Base-by-base conservation (phyloP, 73 alveolate genomes). In the Paraurostyla sp. region DNA sequence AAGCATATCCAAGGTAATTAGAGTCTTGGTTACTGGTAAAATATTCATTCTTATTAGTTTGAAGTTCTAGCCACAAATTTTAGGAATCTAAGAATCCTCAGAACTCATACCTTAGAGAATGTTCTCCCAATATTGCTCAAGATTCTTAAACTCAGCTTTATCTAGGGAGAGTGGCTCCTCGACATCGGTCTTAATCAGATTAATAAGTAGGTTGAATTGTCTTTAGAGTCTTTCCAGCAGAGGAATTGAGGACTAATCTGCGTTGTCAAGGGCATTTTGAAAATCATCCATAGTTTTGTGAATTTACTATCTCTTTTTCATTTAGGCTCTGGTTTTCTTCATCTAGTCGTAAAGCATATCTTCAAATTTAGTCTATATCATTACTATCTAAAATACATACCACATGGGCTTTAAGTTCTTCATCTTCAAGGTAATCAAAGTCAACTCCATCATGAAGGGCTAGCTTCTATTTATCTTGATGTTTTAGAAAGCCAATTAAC, bases 181-280 rank as follows among this genome's bases (percentile, higher is more conserved):
- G 41, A 65, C 41, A 16, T 65, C 82, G 7, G 82, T 15, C 41
- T 60, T 60, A 16, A 60, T 27, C 58, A 38, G 15, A 6, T 35
- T 35, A 20, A 27, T 54, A 6, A 54, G 30, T 6, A 20, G 23
- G 23, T 65, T 40, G 7, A 65, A 40, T 38, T 36, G 20, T 65
- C 42, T 65, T 16, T n/a, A 18, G 3, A 65, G 38, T 38, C 25
- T 65, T 33, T 65, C 82, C 82, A 65, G 35, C 23, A 38, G 36
- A 6, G 82, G 82, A 1, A 65, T 65, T 6, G 82, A 65, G 18
- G 35, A 38, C 20, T 65, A 13, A 38, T 65, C 82, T 36, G 82
- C 56, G n/a, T 35, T 9, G 18, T 65, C 82, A 11, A 65, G 9
- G 6, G 32, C 6, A 4, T 32, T 4, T n/a, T 40, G 35, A 22